Percentiles rank a stretch among this genome's conserved stretches.
Conservation (phyloP, 2,329 filamentous ascomycete genomes). For the Rutstroemia sp. region DNA sequence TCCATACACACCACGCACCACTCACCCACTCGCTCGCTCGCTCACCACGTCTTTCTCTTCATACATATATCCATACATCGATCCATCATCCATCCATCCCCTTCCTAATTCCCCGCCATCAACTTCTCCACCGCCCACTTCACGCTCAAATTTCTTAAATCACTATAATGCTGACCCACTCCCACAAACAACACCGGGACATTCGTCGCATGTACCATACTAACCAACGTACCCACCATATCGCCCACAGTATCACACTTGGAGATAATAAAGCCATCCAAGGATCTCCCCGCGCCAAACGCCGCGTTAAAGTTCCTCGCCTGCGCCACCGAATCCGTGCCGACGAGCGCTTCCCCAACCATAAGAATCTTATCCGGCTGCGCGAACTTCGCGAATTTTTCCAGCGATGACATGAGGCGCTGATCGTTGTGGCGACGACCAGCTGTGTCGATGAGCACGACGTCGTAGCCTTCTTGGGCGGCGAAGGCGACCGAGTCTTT, state of each 20-base stretch:
- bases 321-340: slow-evolving; percentile 91
- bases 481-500: slow-evolving; percentile 87
- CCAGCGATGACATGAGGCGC: slow-evolving; percentile 88
- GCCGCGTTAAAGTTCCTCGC: slow-evolving; percentile 93
- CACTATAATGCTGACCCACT: slow-evolving; percentile 62
- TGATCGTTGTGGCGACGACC: slow-evolving; percentile 93
- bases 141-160: slow-evolving; percentile 61
- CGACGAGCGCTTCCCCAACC: slow-evolving; percentile 85
- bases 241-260: slow-evolving; percentile 99
- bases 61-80: too few species aligned
- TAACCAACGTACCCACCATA: slow-evolving; percentile 83
- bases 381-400: slow-evolving; percentile 96
- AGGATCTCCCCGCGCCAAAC: slow-evolving; percentile 70
- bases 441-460: slow-evolving; percentile 94
- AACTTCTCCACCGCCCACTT: slow-evolving; percentile 64
- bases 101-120: slow-evolving; percentile 32
- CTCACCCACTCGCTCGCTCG: too few species aligned
- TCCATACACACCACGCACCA: too few species aligned
- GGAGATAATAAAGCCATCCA: slow-evolving; percentile 97
- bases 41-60: too few species aligned
- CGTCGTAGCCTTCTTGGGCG: slow-evolving; percentile 69
- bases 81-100: too few species aligned
- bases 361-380: slow-evolving; percentile 98
- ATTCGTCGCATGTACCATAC: slow-evolving; percentile 93
- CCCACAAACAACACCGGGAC: slow-evolving; percentile 93